A percentile compares a stretch with the other conserved stretches of the same genome.
These are phyloP conservation scores for Dipteronia sinensis DNA, from an alignment of 345 rosid species.

Conservation along the genomic window DNA sequence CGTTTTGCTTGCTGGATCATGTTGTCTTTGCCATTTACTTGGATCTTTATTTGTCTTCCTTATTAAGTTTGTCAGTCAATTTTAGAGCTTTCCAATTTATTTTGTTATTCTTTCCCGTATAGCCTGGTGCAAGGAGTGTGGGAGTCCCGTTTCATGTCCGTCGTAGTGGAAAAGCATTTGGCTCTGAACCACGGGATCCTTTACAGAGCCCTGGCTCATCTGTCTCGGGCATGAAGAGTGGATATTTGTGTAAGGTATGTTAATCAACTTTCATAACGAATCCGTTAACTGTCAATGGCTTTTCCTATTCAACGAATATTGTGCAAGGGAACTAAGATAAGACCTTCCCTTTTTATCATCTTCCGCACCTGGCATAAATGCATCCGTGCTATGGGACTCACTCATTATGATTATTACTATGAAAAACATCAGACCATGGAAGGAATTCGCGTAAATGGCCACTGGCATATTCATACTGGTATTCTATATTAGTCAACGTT, in stretches of 20 bases:
- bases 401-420: neutral
- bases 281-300: slow-evolving; percentile 6
- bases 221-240: slow-evolving; percentile 38
- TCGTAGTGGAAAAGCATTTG: slow-evolving; percentile 32
- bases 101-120: slow-evolving; percentile 22
- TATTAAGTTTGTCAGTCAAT: neutral
- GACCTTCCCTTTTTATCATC: neutral
- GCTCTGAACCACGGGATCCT: slow-evolving; percentile 47
- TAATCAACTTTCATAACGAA: slow-evolving; percentile 14
- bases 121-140: slow-evolving; percentile 42
- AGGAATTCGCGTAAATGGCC: no score
- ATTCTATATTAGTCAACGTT: neutral
- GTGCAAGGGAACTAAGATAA: slow-evolving; percentile 3
- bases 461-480: neutral
- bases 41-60: neutral
- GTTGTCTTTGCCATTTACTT: neutral
- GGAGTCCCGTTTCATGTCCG: slow-evolving; percentile 37
- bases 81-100: slow-evolving; percentile 10
- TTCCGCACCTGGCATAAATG: neutral
- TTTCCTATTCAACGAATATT: neutral
- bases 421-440: no score
- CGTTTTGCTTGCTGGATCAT: neutral
- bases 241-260: slow-evolving; percentile 50
- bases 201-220: slow-evolving; percentile 44
- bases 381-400: neutral